Percentiles rank a stretch among this genome's conserved stretches.
Conservation (phyloP, 306 rosid species). For the Cucumis melo region DNA sequence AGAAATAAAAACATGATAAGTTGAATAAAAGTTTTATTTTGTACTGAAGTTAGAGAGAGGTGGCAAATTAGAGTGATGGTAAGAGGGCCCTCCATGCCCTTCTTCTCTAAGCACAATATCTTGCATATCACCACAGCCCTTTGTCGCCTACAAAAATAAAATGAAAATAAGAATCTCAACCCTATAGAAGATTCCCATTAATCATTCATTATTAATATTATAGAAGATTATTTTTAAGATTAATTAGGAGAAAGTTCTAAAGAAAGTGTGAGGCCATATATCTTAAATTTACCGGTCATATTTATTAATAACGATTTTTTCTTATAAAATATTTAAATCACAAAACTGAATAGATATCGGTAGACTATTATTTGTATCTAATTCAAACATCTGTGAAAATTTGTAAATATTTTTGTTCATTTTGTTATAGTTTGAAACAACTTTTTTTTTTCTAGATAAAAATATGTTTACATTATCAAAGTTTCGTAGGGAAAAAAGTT, state of each 20-base stretch:
- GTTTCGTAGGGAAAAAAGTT: no score
- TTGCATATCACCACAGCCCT: conserved; percentile 13
- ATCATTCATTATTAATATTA: background rate
- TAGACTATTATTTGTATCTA: no score
- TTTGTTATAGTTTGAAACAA: no score
- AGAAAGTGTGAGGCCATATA: background rate
- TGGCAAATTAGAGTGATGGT: background rate
- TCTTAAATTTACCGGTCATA: background rate
- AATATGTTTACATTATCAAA: no score
- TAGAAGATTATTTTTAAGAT: no score
- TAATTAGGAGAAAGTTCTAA: background rate
- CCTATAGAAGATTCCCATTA: background rate
- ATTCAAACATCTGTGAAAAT: no score
- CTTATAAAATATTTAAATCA: no score
- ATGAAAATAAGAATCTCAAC: background rate
- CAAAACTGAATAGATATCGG: no score
- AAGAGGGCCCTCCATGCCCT: conserved; percentile 20
- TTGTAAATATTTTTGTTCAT: no score
- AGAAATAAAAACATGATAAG: background rate
- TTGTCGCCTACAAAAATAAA: conserved; percentile 17
- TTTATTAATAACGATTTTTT: no score
- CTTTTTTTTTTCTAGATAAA: no score
- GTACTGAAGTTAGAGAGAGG: background rate
- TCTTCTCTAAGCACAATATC: conserved; percentile 18
- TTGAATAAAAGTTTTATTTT: background rate